A percentile compares a stretch with the other conserved stretches of the same genome.
phyloP scores from a whole-genome alignment of 2,329 filamentous ascomycete genomes.

The Pseudogymnoascus sp. region DNA sequence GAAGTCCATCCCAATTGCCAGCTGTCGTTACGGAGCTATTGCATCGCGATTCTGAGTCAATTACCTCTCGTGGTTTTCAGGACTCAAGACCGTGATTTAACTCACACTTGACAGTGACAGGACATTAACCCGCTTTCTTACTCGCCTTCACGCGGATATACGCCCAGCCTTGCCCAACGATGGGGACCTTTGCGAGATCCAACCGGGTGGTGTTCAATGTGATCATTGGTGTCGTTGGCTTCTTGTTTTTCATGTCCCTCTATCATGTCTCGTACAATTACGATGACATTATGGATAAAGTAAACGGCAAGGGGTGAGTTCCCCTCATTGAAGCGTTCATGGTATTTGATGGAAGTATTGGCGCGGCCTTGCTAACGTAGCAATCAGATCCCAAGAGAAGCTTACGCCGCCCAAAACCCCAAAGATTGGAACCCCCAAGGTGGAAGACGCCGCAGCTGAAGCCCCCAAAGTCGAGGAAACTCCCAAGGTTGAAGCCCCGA shows the following conservation, averaged over 20 bases:
- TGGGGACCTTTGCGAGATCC: conserved; percentile 5
- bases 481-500: background rate
- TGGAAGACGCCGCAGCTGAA: background rate
- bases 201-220: conserved; percentile 4
- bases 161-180: background rate
- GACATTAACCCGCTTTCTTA: background rate
- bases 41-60: background rate
- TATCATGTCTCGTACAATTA: conserved; percentile 5
- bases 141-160: conserved; percentile 2
- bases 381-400: background rate
- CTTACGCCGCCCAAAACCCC: background rate
- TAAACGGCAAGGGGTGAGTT: background rate
- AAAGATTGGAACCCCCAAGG: background rate
- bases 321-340: background rate
- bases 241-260: background rate
- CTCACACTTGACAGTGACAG: background rate
- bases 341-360: background rate
- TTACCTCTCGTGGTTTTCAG: background rate
- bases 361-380: background rate
- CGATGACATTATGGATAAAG: background rate
- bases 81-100: background rate
- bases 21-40: background rate
- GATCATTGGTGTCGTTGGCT: background rate
- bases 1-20: background rate
- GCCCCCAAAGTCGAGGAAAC: background rate